A percentile compares a stretch with the other conserved stretches of the same genome.
Evolutionary conservation across 441 rosid species (phyloP).

Genomic region (Corymbia calophylla): DNA sequence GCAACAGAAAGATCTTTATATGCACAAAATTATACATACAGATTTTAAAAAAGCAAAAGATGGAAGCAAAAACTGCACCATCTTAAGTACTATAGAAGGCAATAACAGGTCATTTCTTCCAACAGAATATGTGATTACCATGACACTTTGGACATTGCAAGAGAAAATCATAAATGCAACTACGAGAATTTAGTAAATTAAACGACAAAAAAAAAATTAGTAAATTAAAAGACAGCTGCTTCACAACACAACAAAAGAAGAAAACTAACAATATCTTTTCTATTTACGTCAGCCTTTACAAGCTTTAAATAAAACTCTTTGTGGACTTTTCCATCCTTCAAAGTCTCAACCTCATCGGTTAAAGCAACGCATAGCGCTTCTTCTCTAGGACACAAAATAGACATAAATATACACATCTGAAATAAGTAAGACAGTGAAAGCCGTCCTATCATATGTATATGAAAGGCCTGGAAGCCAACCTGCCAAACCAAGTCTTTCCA

Average conservation of each 20-base stretch:
- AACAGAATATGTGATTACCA: neutral
- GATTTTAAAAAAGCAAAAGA: neutral
- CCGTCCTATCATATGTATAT: neutral
- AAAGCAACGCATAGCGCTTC: slow-evolving; percentile 99
- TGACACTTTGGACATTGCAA: neutral
- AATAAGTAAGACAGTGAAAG: slow-evolving; percentile 1
- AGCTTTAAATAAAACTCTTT: slow-evolving; percentile 91
- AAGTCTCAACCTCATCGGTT: slow-evolving; percentile 83
- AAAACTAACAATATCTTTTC: slow-evolving; percentile 82
- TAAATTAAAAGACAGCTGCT: neutral
- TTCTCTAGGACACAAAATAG: slow-evolving; percentile 49
- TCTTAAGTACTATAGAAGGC: neutral
- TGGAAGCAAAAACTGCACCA: neutral
- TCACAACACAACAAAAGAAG: neutral
- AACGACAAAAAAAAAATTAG: no score
- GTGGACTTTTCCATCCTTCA: slow-evolving; percentile 67
- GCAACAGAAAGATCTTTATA: neutral
- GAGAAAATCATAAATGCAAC: neutral
- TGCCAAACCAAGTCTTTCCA: slow-evolving; percentile 67
- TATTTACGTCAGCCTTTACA: slow-evolving; percentile 94
- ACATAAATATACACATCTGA: slow-evolving; percentile 32
- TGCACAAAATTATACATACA: neutral
- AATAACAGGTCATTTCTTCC: neutral
- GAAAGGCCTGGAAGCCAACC: slow-evolving; percentile 28
- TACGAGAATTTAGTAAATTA: neutral